These are phyloP conservation scores for Phytophthora lateralis DNA, from an alignment of 352 stramenopile genomes.

Conservation along the genomic window DNA sequence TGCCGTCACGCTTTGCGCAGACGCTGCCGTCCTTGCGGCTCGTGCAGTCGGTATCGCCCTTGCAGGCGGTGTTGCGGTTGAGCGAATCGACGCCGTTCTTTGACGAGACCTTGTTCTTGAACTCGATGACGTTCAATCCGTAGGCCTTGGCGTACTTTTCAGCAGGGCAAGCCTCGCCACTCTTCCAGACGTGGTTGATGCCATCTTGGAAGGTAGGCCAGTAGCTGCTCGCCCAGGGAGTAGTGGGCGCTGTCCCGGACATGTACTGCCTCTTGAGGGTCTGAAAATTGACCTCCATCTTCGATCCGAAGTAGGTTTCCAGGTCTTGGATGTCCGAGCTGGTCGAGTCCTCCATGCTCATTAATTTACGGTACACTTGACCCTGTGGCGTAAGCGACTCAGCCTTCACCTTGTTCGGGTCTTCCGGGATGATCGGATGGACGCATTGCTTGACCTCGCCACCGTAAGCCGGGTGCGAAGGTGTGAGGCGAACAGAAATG, in stretches of 20 bases:
- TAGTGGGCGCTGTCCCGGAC: slow-evolving; percentile 7
- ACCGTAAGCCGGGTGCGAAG: slow-evolving; percentile 38
- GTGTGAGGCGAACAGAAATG: slow-evolving; percentile 26
- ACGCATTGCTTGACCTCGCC: slow-evolving; percentile 22
- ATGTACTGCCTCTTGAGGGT: slow-evolving; percentile 33
- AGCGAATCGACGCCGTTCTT: slow-evolving; percentile 34
- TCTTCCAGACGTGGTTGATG: slow-evolving; percentile 55
- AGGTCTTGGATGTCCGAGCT: slow-evolving; percentile 34
- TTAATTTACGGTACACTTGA: slow-evolving; percentile 27
- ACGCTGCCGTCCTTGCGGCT: slow-evolving; percentile 17
- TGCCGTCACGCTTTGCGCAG: slow-evolving; percentile 24
- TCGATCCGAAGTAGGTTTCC: slow-evolving; percentile 38
- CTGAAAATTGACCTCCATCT: slow-evolving; percentile 37
- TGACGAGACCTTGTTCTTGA: slow-evolving; percentile 40
- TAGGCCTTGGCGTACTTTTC: slow-evolving; percentile 51
- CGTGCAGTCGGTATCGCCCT: slow-evolving; percentile 16
- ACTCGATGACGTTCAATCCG: slow-evolving; percentile 31
- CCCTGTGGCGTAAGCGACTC: neutral
- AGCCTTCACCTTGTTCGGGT: slow-evolving; percentile 19
- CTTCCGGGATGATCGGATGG: slow-evolving; percentile 23
- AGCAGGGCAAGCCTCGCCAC: slow-evolving; percentile 25
- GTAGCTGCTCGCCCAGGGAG: slow-evolving; percentile 56
- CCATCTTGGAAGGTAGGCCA: slow-evolving; percentile 58
- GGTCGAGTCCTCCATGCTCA: slow-evolving; percentile 20
- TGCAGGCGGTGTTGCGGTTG: slow-evolving; percentile 16